Evolutionary conservation across 352 stramenopile species (phyloP).

Genomic region (Pythium chondricola): DNA sequence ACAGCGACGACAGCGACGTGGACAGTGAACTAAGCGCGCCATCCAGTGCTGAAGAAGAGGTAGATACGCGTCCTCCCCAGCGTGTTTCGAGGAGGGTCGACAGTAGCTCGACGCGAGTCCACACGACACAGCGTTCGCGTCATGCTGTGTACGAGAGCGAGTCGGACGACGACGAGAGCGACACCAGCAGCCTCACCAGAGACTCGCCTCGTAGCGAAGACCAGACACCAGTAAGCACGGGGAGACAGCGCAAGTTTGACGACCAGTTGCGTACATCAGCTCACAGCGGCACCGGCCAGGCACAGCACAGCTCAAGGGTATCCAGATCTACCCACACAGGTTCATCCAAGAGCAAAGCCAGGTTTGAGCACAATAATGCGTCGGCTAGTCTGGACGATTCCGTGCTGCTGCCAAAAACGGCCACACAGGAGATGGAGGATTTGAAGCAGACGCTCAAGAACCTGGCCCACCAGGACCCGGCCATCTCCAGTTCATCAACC

Average conservation of each 20-base stretch:
- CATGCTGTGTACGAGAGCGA: not conserved
- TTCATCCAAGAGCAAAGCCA: too few relatives aligned
- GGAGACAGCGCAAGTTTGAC: constrained; percentile 11
- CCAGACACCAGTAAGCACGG: not conserved
- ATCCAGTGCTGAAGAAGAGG: not conserved
- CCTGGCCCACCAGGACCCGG: constrained; percentile 27
- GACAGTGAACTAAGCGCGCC: constrained; percentile 5
- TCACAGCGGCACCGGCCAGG: too few relatives aligned
- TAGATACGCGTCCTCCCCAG: not conserved
- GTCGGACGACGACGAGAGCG: constrained; percentile 1
- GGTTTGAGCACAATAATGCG: not conserved
- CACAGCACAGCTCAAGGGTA: not conserved
- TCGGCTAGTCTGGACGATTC: constrained; percentile 16
- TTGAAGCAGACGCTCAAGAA: constrained; percentile 70
- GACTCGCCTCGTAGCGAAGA: constrained; percentile 6
- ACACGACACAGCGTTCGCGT: not conserved
- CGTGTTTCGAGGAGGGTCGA: too few relatives aligned
- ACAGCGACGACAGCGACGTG: not conserved
- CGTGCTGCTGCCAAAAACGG: constrained; percentile 23
- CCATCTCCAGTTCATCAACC: not conserved
- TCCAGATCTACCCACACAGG: not conserved
- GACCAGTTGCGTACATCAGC: constrained; percentile 5
- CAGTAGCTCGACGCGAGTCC: not conserved
- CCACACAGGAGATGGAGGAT: constrained; percentile 56
- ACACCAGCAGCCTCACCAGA: constrained; percentile 11